Base-by-base conservation (phyloP, 208 protist species). In the Acanthamoeba triangularis region DNA sequence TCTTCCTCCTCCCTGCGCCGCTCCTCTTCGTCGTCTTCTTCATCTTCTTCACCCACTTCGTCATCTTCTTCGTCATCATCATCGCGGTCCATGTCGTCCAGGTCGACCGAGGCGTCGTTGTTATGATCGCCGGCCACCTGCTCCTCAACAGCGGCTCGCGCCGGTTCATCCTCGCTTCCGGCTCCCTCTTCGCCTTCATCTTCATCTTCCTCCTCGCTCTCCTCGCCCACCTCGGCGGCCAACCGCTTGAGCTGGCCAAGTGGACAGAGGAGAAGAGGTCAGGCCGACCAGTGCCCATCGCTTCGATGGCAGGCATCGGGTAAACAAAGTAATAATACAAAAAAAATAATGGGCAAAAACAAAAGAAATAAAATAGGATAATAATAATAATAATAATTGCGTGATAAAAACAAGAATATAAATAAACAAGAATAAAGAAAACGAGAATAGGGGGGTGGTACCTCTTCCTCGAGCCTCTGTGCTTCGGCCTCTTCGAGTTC, bases 391-490 rank as follows among this genome's bases (percentile, higher is more conserved):
- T 18, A n/a, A 82, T 47, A 69, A n/a, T n/a, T n/a, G n/a, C n/a
- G n/a, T n/a, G n/a, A n/a, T n/a, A n/a, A n/a, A n/a, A n/a, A n/a
- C n/a, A n/a, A n/a, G n/a, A n/a, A n/a, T n/a, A n/a, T n/a, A n/a
- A n/a, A 41, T 13, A 76, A 76, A 76, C 37, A 80, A n/a, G 49
- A 80, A 80, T 10, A 69, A 30, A 37, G 25, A 7, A 56, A 56
- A 56, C 11, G 11, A n/a, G 11, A 74, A 74, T 30, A 74, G 25
- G 25, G 11, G 11, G 44, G 28, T 8, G 5, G 28, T 63, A 87
- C 78, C n/a, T 87, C 78, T 63, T 87, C 78, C 49, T 87, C 78
- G 52, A 87, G 78, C 41, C 49, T 54, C 78, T 87, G 78, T 56
- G 78, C 78, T 25, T 87, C 78, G 78, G 78, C 78, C 20, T 87